These are phyloP conservation scores for Coniochaeta sp. DNA, from an alignment of 2,329 filamentous ascomycete species.

Conservation along the genomic window DNA sequence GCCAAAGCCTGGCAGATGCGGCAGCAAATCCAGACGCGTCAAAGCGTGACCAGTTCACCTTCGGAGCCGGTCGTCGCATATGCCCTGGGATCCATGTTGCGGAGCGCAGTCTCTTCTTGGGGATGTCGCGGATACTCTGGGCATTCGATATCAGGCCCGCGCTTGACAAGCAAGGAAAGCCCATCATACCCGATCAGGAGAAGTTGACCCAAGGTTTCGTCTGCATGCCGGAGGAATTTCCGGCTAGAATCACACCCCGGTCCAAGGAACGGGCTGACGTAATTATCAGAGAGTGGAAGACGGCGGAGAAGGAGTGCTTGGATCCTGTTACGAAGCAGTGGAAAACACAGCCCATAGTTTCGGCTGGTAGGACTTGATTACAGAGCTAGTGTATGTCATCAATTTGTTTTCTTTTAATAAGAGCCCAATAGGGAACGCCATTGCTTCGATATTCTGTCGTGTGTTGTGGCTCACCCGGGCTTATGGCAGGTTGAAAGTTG, in stretches of 20 bases:
- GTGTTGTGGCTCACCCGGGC: no score
- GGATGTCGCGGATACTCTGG: constrained; percentile 40
- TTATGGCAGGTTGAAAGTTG: no score
- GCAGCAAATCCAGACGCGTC: constrained; percentile 18
- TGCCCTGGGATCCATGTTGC: constrained; percentile 52
- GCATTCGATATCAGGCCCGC: constrained; percentile 24
- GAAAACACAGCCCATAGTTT: constrained; percentile 9
- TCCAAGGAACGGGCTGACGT: constrained; percentile 21
- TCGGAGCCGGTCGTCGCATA: constrained; percentile 47
- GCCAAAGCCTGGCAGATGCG: constrained; percentile 16
- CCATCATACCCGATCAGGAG: constrained; percentile 28
- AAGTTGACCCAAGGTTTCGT: constrained; percentile 33
- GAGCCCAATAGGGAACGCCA: no score
- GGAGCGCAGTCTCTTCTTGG: constrained; percentile 38
- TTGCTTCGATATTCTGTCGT: no score
- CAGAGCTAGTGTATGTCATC: not conserved
- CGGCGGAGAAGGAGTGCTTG: constrained; percentile 13
- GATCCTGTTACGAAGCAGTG: constrained; percentile 18
- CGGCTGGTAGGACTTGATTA: constrained; percentile 1
- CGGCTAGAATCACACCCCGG: constrained; percentile 25
- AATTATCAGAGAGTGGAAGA: constrained; percentile 13
- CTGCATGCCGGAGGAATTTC: constrained; percentile 32
- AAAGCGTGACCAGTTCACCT: constrained; percentile 45
- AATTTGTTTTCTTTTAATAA: no score
- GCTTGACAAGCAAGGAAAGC: constrained; percentile 20